Evolutionary conservation across 148 eudicot species (phyloP), one percentile per base, ranked within the genome.

Genomic region (Nepenthes mirabilis): DNA sequence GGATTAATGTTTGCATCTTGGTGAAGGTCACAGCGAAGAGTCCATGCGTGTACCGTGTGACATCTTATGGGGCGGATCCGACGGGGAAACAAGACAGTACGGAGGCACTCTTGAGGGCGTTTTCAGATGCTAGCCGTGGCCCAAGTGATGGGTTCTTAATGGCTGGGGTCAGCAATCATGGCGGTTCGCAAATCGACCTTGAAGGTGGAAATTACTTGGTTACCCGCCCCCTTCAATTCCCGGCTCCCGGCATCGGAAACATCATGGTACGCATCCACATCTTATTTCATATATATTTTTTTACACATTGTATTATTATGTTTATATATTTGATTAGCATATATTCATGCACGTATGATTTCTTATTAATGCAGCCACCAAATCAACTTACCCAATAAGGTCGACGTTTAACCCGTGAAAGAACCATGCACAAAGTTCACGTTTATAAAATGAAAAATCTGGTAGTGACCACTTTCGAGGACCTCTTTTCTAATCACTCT

Each of bases 61-160:
- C 86, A 13, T 64, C 86, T 0, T 87, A 85, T 34, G 97, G 95
- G 1, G 97, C 93, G 1, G 97, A 91, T 65, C 93, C 97, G 32
- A 81, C 84, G 1, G 95, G 97, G 3, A 72, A 68, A 63, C 51
- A 37, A 1, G 97, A 91, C 60, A 91, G 97, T 58, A 83, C 81
- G 1, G 80, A 76, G 0, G 95, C 90, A 1, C 65, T 91, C 11
- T 47, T 81, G 1, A 59, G 54, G 56, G 93, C 80, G 12, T 70
- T 91, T 51, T 55, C 86, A 3, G 93, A 91, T 10, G 93, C 88
- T 11, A 62, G 70, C 50, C 50, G 68, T 2, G 71, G 61, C 2
- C 68, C 68, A 4, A 51, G 60, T 10, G 63, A 74, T 13, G 85
- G 75, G 0, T 49, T 50, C 53, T 72, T 91, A 66, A 79, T 79